Evolutionary conservation across 345 rosid species (phyloP), one percentile per base, ranked within the genome.

Genomic region (Excoecaria cochinchinensis): DNA sequence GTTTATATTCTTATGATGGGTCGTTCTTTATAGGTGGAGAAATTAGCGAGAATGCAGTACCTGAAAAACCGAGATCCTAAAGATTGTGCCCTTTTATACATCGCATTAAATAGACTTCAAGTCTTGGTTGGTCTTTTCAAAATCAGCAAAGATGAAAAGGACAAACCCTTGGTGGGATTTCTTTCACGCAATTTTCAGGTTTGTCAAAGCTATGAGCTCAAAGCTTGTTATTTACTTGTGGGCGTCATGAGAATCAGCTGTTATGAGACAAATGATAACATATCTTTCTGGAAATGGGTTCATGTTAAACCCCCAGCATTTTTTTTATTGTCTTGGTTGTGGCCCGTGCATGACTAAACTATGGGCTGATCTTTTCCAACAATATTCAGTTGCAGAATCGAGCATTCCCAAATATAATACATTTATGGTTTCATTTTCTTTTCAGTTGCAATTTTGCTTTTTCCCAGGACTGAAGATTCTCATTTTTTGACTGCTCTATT

Each of bases 161-260:
- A 94, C 81, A 94, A 90, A 82, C 94, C 96, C 17, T 86, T 94
- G 86, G 93, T 94, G 78, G 96, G 79, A 81, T 94, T 94, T 84
- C 97, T 94, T 75, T 88, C 90, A 4, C 94, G 98, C 76, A 90
- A 94, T 81, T 94, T 94, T 87, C 89, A 94, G 98, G 98, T 94
- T 81, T 81, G 77, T 67, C 47, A 42, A 75, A 71, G 48, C 19
- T 61, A 22, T 39, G 38, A 63, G 31, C 53, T 72, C 42, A 56
- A 56, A 52, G 48, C 76, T 72, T 69, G 51, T 65, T 39, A 56
- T 57, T 19, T 57, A 66, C 51, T 77, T 71, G 58, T 44, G 67
- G 58, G 16, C 42, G 44, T 13, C 46, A 39, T 55, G 46, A 56
- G 31, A 79, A 67, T 63, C 14, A 52, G 61, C 47, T 70, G 51